phyloP scores from a whole-genome alignment of 305 asterid genomes.

The Fraxinus dipetala region DNA sequence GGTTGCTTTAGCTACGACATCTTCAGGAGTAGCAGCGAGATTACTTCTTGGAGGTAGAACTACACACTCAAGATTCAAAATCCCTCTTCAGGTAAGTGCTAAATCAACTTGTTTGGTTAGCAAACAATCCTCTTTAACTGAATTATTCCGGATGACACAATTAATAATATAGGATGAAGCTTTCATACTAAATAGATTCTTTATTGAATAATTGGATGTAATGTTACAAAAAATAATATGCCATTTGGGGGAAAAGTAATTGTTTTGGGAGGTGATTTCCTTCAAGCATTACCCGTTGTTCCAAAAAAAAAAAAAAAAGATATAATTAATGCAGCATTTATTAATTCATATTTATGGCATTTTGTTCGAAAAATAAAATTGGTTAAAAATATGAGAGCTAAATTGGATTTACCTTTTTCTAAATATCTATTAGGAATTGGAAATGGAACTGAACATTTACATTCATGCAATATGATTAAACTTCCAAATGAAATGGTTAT shows the following conservation, averaged over 20 bases:
- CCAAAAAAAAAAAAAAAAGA: neutral
- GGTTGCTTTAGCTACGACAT: neutral
- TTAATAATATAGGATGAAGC: constrained; percentile 17
- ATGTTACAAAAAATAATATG: neutral
- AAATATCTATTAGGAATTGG: neutral
- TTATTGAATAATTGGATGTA: neutral
- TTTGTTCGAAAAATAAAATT: neutral
- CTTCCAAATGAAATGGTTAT: neutral
- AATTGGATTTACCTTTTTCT: neutral
- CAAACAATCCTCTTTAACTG: neutral
- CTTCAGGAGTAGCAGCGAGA: neutral
- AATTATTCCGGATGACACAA: neutral
- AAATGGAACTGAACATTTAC: neutral
- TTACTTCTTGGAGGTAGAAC: constrained; percentile 3
- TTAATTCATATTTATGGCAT: neutral
- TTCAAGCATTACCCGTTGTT: neutral
- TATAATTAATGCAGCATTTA: neutral
- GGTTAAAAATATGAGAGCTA: neutral
- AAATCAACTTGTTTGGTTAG: neutral
- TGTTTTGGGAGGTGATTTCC: neutral
- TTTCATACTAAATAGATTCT: neutral
- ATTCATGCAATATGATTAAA: neutral
- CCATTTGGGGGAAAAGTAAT: neutral
- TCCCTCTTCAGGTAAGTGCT: neutral
- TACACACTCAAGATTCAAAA: constrained; percentile 11